Conservation (phyloP, 2,329 filamentous ascomycete species). For the Diatrype stigma region DNA sequence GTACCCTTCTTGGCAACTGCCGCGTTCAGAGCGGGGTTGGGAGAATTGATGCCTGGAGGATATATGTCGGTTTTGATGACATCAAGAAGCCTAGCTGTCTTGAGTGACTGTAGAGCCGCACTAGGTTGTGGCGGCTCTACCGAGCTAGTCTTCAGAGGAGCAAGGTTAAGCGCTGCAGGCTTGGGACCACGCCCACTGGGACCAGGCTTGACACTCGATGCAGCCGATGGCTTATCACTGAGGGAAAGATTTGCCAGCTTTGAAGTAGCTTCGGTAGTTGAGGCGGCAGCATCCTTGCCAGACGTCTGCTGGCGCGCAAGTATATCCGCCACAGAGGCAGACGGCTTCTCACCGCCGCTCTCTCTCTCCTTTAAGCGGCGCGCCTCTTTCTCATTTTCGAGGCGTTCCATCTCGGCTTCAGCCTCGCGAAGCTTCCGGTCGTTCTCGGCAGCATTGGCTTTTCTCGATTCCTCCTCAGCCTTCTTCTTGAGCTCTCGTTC, state of each 20-base stretch:
- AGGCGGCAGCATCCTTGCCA: slow-evolving; percentile 30
- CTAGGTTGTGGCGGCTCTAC: slow-evolving; percentile 91
- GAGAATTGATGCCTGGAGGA: slow-evolving; percentile 77
- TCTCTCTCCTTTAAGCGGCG: slow-evolving; percentile 49
- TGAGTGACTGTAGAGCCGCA: slow-evolving; percentile 86
- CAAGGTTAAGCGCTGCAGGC: slow-evolving; percentile 83
- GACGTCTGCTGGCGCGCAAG: slow-evolving; percentile 38
- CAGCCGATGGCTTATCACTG: slow-evolving; percentile 47
- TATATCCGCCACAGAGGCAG: slow-evolving; percentile 51
- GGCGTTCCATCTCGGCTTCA: slow-evolving; percentile 66
- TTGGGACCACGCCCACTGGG: slow-evolving; percentile 60
- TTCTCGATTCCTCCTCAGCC: slow-evolving; percentile 38
- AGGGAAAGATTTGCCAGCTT: slow-evolving; percentile 52
- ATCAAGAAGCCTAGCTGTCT: slow-evolving; percentile 83
- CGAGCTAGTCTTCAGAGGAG: slow-evolving; percentile 74
- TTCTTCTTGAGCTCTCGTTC: slow-evolving; percentile 43
- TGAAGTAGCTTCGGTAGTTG: slow-evolving; percentile 36
- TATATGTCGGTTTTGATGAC: slow-evolving; percentile 77
- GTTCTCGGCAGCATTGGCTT: slow-evolving; percentile 49
- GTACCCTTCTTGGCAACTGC: slow-evolving; percentile 74
- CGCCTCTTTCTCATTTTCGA: slow-evolving; percentile 64
- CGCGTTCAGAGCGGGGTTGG: slow-evolving; percentile 85
- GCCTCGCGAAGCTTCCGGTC: slow-evolving; percentile 67
- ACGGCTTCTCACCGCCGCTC: slow-evolving; percentile 40
- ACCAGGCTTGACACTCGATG: slow-evolving; percentile 45